Base-by-base conservation (phyloP, 768 basidiomycete genomes). In the Chalciporus pseudorubinellus region DNA sequence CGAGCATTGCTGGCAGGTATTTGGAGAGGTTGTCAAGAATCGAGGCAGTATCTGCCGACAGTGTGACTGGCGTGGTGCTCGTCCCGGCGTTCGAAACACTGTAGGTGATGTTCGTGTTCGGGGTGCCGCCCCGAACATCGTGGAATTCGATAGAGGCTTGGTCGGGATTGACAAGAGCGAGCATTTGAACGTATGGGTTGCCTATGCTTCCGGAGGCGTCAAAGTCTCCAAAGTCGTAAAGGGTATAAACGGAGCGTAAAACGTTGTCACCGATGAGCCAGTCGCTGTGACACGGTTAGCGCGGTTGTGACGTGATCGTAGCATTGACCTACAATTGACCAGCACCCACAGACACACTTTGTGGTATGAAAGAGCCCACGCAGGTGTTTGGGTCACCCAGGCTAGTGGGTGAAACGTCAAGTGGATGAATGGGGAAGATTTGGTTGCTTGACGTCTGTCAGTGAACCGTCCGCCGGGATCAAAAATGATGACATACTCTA, bases 161-260 rank as follows among this genome's bases (percentile, higher is more conserved):
- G 59, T 83, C 72, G 18, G 90, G 83, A 62, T 90, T 76, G 53
- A 87, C 67, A 46, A 90, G 75, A 13, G 87, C 72, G 54, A 90
- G 75, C 34, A 93, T 70, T 67, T 85, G 84, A 71, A 93, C 78
- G 65, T 87, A 90, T 5, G 91, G 91, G 62, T 84, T 69, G 36
- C 87, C 89, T 82, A 84, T 84, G 14, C 77, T 68, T 33, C 82
- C 84, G 5, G 76, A 72, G 12, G 75, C 65, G 61, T 84, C 79
- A 58, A 81, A 90, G 70, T 92, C 87, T 20, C 90, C 90, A 63
- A 87, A 93, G 68, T 92, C 87, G 66, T 91, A 93, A 50, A 93
- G 71, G 8, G 87, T 79, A 68, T 92, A 92, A 34, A 92, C 72
- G 14, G 88, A 87, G 52, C 91, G 89, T 52, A 93, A 77, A 64